Base-by-base conservation (phyloP, 805 yeast genomes). In the Candida nitratophila region DNA sequence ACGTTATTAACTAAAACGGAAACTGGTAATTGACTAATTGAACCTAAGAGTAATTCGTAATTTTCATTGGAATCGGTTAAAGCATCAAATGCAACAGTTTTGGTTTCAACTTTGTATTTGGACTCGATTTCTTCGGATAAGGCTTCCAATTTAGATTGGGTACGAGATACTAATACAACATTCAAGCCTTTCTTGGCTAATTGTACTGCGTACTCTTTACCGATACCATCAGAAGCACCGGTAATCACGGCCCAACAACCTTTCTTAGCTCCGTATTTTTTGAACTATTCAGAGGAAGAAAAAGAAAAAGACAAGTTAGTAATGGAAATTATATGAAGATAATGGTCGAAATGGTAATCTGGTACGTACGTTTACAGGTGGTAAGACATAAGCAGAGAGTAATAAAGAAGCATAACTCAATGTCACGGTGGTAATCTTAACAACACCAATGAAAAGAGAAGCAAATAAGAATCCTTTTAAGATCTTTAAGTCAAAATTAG, bases 151-250 rank as follows among this genome's bases (percentile, higher is more conserved):
- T 90, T 91, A 27, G 85, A 69, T 58, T 74, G 74, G 16, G 96
- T 88, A 66, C 99, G 79, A 22, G 96, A 86, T 15, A 91, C 81
- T 52, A 93, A 73, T 12, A 87, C 81, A 39, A 93, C 63, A 54
- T 89, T 90, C 63, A 90, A 83, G 2, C 96, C 96, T 51, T 76
- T 80, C 43, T 73, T 64, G 12, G 98, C 99, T 64, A 93, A 74
- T 66, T 91, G 98, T 22, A 66, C 58, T 2, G 96, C 82, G 59
- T 77, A 93, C 63, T 93, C 96, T 61, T 90, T 88, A 46, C 99
- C 99, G 57, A 93, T 84, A 31, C 99, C 99, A 61, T 93, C 98
- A 40, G 97, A 87, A 3, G 97, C 95, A 46, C 99, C 99, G 7
- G 99, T 93, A 16, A 93, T 77, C 29, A 93, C 85, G n/a, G 97